Base-by-base conservation (phyloP, 1,284 basidiomycete genomes). In the Sanghuangporus baumii region DNA sequence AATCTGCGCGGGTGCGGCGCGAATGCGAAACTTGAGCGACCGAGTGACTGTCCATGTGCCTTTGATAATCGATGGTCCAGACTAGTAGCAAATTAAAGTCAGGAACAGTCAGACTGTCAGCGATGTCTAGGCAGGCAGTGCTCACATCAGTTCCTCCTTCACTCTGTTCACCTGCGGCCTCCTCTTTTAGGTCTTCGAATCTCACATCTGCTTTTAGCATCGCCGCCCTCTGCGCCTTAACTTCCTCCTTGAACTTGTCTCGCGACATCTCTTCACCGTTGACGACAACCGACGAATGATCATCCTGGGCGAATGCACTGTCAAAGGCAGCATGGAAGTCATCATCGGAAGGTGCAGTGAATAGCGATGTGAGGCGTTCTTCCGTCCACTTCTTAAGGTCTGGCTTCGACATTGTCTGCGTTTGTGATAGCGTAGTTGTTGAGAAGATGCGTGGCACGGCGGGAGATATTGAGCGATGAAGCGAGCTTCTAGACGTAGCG, bases 41-140 rank as follows among this genome's bases (percentile, higher is more conserved):
- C 78, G 76, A 20, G 76, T 80, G 38, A 81, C 72, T 59, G 77
- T 67, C 48, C 79, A 72, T 37, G 71, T 70, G 0, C 81, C 81
- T 1, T 78, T 75, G 1, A 83, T 74, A 40, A 80, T 73, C 20
- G 43, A 11, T 6, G 9, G 16, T 11, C 72, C 70, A 6, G 69
- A 70, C 76, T 79, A 34, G n/a, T 16, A 36, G 23, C 9, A 26
- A 47, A 38, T 20, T 26, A n/a, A 26, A 11, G 20, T 1, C 40
- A 12, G 3, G 43, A 4, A 31, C 5, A n/a, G n/a, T n/a, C n/a
- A 11, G 5, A 46, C 43, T 2, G 12, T 46, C 43, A 46, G 26
- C 26, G 26, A 31, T 31, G 5, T 0, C 26, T 31, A 14, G 40
- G 11, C 31, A 8, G 8, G 1, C 18, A n/a, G 18, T 34, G 14